A percentile compares a stretch with the other conserved stretches of the same genome.
phyloP scores from a whole-genome alignment of 805 yeast genomes.

The Myxozyma nipponensis region DNA sequence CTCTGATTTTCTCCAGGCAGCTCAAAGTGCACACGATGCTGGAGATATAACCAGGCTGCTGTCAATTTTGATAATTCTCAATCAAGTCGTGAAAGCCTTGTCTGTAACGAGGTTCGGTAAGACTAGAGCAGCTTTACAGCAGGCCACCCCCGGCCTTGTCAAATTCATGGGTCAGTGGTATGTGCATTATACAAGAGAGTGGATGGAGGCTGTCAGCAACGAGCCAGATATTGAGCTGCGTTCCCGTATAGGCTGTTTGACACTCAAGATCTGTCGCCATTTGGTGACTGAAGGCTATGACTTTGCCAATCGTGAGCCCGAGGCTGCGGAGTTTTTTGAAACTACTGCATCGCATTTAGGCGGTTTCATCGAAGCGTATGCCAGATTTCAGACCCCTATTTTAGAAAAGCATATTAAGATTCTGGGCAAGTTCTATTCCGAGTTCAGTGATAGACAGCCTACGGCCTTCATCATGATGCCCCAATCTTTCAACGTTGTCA shows the following conservation, averaged over 20 bases:
- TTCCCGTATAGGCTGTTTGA: conserved; percentile 72
- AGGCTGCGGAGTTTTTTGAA: conserved; percentile 58
- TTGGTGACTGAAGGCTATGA: conserved; percentile 63
- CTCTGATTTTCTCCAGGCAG: conserved; percentile 45
- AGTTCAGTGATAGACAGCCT: conserved; percentile 57
- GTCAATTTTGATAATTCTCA: conserved; percentile 62
- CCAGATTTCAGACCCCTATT: conserved; percentile 38
- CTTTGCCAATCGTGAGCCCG: conserved; percentile 56
- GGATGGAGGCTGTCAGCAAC: conserved; percentile 41
- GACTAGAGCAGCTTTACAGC: conserved; percentile 71
- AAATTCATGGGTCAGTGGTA: conserved; percentile 61
- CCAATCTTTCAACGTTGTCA: conserved; percentile 56
- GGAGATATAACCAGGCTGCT: conserved; percentile 48
- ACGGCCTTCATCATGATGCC: conserved; percentile 69
- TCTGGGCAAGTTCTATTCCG: conserved; percentile 67
- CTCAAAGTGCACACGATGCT: conserved; percentile 42
- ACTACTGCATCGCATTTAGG: conserved; percentile 58
- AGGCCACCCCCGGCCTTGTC: conserved; percentile 60
- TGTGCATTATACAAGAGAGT: conserved; percentile 53
- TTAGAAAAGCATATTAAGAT: conserved; percentile 72
- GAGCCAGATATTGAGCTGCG: conserved; percentile 25
- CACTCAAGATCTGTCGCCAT: conserved; percentile 71
- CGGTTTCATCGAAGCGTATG: conserved; percentile 52
- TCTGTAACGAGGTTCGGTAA: conserved; percentile 79
- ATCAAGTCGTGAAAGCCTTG: conserved; percentile 72